Evolutionary conservation across 1,139 yeast species (phyloP), one percentile per base, ranked within the genome.

Genomic region (Nakaseomyces uthaithaninus): DNA sequence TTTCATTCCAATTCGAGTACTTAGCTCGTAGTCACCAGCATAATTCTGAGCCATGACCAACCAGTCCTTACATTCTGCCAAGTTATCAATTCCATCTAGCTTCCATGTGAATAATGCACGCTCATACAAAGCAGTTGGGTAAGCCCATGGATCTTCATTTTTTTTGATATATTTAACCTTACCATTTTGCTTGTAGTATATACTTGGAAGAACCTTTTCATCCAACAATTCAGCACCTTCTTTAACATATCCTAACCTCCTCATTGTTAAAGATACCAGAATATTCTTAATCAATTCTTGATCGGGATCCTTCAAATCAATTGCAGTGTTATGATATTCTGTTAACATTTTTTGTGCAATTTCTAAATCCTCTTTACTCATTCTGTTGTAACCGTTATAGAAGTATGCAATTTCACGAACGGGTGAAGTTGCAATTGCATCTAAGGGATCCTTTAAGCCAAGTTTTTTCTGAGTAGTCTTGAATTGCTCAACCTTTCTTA

Each of bases 321-420:
- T 48, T 3, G 60, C 55, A 6, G 62, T 57, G 30, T 60, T 60
- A 24, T 43, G 50, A 42, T 52, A 60, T 15, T 53, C 55, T 4
- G 56, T 50, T 42, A 89, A 64, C 47, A 80, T 58, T 41, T 68
- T 67, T 42, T 76, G 61, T 0, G 91, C 67, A 26, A 72, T 51
- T 39, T 72, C 67, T 44, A 89, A 68, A 40, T 78, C 72, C 11
- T 67, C 68, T 33, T 65, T 62, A 0, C 83, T 73, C 96, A 89
- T 89, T 56, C 95, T 70, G 52, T 81, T 80, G 59, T 79, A 89
- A 0, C 95, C 95, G 57, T 86, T 87, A 93, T 95, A 89, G 60
- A 91, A 86, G 60, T 87, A 91, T 17, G 81, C 67, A 45, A 87
- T 66, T 60, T 91, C 97, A 54, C 84, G 94, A 39, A 83, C 72